Percentiles rank a stretch among this genome's conserved stretches.
Conservation (phyloP, 257 asterid genomes). For the Oldenlandia corymbosa region DNA sequence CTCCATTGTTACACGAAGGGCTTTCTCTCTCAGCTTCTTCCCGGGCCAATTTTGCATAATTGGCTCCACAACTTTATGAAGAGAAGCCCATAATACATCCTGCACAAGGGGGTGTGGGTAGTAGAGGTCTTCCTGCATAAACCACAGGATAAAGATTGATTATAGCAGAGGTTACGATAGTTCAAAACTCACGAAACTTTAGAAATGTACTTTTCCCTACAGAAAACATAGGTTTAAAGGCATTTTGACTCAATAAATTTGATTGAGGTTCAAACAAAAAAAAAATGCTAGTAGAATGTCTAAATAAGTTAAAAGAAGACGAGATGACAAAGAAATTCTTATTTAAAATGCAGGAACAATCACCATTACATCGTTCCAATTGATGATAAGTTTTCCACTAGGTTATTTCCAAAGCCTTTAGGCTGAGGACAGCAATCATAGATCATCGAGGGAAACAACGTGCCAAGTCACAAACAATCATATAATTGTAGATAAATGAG, state of each 20-base stretch:
- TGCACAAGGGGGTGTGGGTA: conserved; percentile 90
- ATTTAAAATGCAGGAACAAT: too few species aligned
- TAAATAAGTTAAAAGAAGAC: too few species aligned
- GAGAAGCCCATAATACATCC: conserved; percentile 88
- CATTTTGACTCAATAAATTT: too few species aligned
- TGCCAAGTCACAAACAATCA: not conserved
- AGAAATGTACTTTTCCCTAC: not conserved
- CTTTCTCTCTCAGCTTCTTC: conserved; percentile 76
- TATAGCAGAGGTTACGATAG: not conserved
- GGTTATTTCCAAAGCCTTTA: too few species aligned
- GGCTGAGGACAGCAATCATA: not conserved
- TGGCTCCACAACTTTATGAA: conserved; percentile 80
- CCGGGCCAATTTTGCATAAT: conserved; percentile 89
- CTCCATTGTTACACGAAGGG: conserved; percentile 68
- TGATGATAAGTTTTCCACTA: too few species aligned
- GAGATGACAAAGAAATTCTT: too few species aligned
- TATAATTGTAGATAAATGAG: not conserved
- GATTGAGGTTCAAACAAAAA: too few species aligned
- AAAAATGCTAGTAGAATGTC: too few species aligned
- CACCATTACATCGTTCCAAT: too few species aligned
- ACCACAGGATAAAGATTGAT: conserved; percentile 4
- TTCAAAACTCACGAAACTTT: not conserved
- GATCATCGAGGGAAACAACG: too few species aligned
- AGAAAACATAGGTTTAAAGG: too few species aligned
- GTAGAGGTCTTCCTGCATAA: conserved; percentile 91